Base-by-base conservation (phyloP, 192 early-diverging fungal genomes). In the Coemansia sp. region DNA sequence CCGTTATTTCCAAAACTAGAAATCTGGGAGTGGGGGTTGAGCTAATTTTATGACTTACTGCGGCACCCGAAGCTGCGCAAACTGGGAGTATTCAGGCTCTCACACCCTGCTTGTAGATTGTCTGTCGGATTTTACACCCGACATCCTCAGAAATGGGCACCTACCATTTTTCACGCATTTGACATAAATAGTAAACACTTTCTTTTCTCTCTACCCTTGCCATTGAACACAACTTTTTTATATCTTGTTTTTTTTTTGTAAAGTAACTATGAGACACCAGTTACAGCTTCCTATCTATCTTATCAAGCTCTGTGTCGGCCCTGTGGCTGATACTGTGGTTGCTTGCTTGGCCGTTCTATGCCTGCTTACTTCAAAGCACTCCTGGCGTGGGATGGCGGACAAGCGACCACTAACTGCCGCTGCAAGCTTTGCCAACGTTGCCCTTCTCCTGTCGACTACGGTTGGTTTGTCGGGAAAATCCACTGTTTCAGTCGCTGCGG, bases 201-300 rank as follows among this genome's bases (percentile, higher is more conserved):
- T 36, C 8, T 36, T 36, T 36, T 9, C 36, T n/a, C n/a, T n/a
- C n/a, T n/a, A n/a, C n/a, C n/a, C n/a, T 22, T 10, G 49, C 49
- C 20, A 22, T 22, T 22, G 9, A 8, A 51, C 0, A 51, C 49
- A 20, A 20, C 46, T 20, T 51, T 51, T 51, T 51, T 49, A 0
- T 51, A 51, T 10, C 20, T 51, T 51, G 49, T n/a, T 18, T 36
- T 36, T 36, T n/a, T 27, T 51, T 51, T 29, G 27, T 29, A 12
- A 20, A 20, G 49, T 51, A 51, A 51, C 49, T 51, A 51, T 51
- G 49, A 22, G 49, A 22, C 49, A 51, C 20, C 49, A 51, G 49
- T 51, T 51, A 22, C 49, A 51, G 49, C 22, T 51, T 51, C 49
- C 49, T 20, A n/a, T 22, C n/a, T 51, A 51, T 20, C 20, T 51